Conservation (phyloP, 257 asterid genomes). For the Ilex aquifolium region DNA sequence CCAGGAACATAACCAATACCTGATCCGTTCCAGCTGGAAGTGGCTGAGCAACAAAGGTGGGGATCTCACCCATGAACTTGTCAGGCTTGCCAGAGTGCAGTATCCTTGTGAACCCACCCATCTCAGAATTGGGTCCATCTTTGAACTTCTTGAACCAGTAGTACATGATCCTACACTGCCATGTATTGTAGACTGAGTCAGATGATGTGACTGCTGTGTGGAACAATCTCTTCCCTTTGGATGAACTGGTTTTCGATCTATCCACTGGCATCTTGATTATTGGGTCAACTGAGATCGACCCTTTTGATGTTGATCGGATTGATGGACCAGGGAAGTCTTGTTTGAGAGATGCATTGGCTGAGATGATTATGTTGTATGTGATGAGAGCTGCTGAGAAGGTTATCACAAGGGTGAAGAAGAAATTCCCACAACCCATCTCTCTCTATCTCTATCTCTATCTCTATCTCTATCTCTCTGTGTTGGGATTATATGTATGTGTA, state of each 20-base stretch:
- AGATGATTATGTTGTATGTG: constrained; percentile 84
- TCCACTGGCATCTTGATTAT: constrained; percentile 68
- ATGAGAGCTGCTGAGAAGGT: constrained; percentile 71
- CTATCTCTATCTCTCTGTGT: too few species aligned
- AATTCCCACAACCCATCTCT: constrained; percentile 68
- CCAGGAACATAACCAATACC: constrained; percentile 19
- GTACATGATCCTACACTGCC: constrained; percentile 95
- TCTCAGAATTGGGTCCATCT: constrained; percentile 48
- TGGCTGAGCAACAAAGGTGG: constrained; percentile 88
- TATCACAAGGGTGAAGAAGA: constrained; percentile 64
- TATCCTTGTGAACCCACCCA: constrained; percentile 95
- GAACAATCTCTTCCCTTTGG: constrained; percentile 49
- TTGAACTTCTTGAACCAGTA: constrained; percentile 85
- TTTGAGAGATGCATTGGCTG: constrained; percentile 83
- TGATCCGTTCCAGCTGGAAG: constrained; percentile 91
- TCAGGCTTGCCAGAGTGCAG: constrained; percentile 76
- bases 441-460: neutral
- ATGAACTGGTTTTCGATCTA: constrained; percentile 1
- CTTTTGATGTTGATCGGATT: constrained; percentile 10
- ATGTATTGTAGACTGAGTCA: constrained; percentile 85
- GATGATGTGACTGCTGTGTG: constrained; percentile 93
- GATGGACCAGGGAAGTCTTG: constrained; percentile 69
- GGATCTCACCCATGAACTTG: constrained; percentile 86
- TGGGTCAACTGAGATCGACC: constrained; percentile 38
- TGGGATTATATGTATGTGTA: too few species aligned